Conservation (phyloP, 2,329 filamentous ascomycete genomes). For the Myotisia sp. region DNA sequence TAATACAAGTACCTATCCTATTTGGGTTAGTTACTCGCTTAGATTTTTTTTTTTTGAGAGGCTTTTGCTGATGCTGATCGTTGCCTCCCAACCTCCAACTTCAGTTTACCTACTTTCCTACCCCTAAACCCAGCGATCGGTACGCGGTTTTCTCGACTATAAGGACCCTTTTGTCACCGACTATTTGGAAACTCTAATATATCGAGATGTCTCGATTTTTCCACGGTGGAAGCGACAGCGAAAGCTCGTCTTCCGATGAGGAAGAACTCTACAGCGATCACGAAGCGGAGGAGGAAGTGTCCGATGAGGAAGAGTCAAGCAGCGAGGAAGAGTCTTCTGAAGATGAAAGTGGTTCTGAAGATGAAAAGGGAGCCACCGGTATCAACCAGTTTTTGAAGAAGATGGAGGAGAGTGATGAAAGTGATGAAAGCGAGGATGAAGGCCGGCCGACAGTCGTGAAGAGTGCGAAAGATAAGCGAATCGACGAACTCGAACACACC, state of each 20-base stretch:
- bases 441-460: slow-evolving; percentile 78
- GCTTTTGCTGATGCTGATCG: not conserved
- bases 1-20: too few species aligned
- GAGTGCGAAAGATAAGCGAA: slow-evolving; percentile 94
- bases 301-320: slow-evolving; percentile 38
- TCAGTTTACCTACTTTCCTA: too few species aligned
- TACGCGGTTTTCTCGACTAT: too few species aligned
- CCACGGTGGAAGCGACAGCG: slow-evolving; percentile 89
- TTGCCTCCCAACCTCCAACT: not conserved
- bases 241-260: slow-evolving; percentile 84
- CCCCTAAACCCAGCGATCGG: too few species aligned
- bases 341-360: slow-evolving; percentile 38
- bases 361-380: slow-evolving; percentile 51
- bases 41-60: too few species aligned
- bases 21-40: too few species aligned
- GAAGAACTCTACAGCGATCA: slow-evolving; percentile 81
- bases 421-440: slow-evolving; percentile 70
- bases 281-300: slow-evolving; percentile 44
- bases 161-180: too few species aligned
- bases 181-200: too few species aligned
- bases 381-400: slow-evolving; percentile 67
- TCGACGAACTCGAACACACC: slow-evolving; percentile 81
- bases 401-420: slow-evolving; percentile 48
- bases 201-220: slow-evolving; percentile 83
- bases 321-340: slow-evolving; percentile 45